These are phyloP conservation scores for Thelephora aurantiotincta DNA, from an alignment of 768 basidiomycete genomes.

Conservation along the genomic window DNA sequence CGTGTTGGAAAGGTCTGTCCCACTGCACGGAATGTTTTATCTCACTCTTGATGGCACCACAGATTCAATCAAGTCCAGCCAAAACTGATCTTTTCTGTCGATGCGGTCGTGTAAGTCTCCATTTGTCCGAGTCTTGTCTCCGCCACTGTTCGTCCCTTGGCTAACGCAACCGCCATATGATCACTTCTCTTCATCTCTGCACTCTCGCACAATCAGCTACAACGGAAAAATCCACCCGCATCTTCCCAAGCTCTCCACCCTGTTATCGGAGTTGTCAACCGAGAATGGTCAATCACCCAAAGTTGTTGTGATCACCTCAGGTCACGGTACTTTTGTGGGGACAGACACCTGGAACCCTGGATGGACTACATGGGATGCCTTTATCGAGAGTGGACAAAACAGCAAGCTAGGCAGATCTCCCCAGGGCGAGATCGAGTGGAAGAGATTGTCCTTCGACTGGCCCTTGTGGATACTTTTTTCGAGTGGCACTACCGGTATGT, in stretches of 20 bases:
- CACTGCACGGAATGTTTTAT: background rate
- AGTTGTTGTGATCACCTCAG: constrained; percentile 36
- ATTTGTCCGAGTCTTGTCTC: background rate
- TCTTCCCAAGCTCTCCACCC: constrained; percentile 41
- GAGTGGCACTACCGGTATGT: constrained; percentile 64
- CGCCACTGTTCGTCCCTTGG: background rate
- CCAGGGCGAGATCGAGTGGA: constrained; percentile 51
- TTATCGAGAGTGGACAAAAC: constrained; percentile 32
- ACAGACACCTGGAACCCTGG: constrained; percentile 25
- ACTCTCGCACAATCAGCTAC: constrained; percentile 28
- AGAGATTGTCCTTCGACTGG: constrained; percentile 48
- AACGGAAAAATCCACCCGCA: constrained; percentile 60
- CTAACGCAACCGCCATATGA: too few species aligned
- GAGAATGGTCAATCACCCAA: constrained; percentile 25
- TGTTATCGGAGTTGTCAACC: constrained; percentile 36
- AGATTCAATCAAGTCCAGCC: constrained; percentile 74
- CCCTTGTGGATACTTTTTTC: constrained; percentile 85
- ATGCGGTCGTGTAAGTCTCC: constrained; percentile 46
- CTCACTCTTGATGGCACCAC: background rate
- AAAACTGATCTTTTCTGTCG: constrained; percentile 56
- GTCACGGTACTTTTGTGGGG: constrained; percentile 18
- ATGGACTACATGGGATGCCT: constrained; percentile 43
- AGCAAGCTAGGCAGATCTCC: constrained; percentile 31
- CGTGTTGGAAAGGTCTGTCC: constrained; percentile 51
- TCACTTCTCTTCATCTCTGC: too few species aligned